phyloP scores from a whole-genome alignment of 2,329 filamentous ascomycete species.

The Hymenoscyphus salicellus region DNA sequence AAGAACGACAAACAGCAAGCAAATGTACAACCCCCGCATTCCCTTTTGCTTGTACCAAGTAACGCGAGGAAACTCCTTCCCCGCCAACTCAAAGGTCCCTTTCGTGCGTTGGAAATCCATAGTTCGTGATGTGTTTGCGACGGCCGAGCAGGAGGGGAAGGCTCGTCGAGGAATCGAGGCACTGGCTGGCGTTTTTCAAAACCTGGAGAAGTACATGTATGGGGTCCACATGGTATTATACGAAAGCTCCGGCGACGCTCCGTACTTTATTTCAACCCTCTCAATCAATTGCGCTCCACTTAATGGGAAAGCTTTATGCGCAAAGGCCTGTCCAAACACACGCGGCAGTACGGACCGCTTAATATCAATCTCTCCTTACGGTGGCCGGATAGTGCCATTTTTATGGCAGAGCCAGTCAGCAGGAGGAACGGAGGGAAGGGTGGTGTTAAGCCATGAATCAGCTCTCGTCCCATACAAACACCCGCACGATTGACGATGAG shows the following conservation, averaged over 20 bases:
- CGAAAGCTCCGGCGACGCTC: constrained; percentile 12
- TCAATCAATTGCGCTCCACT: constrained; percentile 17
- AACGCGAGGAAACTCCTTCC: constrained; percentile 32
- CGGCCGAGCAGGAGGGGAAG: constrained; percentile 4
- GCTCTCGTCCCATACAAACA: constrained; percentile 14
- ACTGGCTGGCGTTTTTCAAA: constrained; percentile 14
- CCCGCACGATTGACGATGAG: constrained; percentile 8
- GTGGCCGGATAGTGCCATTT: constrained; percentile 10
- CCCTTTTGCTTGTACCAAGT: constrained; percentile 52
- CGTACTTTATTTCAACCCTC: constrained; percentile 15
- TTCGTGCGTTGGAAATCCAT: constrained; percentile 25
- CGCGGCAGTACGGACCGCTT: constrained; percentile 22
- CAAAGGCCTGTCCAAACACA: constrained; percentile 15
- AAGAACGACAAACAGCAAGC: constrained; percentile 18
- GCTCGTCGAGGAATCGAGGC: constrained; percentile 15
- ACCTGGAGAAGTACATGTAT: constrained; percentile 19
- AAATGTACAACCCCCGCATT: constrained; percentile 33
- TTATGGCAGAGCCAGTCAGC: constrained; percentile 12
- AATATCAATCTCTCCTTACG: constrained; percentile 18
- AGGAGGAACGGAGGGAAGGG: constrained; percentile 11
- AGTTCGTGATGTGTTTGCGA: constrained; percentile 7
- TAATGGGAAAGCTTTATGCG: constrained; percentile 16
- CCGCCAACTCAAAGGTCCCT: constrained; percentile 22
- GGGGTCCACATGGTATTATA: constrained; percentile 20
- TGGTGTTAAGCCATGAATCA: constrained; percentile 19